Evolutionary conservation across 306 rosid species (phyloP).

Genomic region (barrel medic (Medicago truncatula)): DNA sequence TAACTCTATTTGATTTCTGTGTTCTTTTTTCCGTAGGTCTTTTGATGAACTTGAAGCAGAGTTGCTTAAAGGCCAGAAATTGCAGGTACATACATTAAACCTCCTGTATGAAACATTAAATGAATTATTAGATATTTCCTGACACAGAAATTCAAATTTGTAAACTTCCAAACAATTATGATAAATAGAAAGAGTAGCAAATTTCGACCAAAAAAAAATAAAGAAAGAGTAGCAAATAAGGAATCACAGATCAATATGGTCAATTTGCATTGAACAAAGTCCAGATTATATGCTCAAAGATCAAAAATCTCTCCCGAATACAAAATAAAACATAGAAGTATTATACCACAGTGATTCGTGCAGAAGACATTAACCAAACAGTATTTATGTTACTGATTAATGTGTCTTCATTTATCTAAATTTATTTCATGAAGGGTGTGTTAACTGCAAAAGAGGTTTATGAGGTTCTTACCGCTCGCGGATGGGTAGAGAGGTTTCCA

Average conservation of each 20-base stretch:
- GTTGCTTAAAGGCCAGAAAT: conserved; percentile 87
- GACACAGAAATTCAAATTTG: background rate
- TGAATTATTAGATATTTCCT: background rate
- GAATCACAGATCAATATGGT: background rate
- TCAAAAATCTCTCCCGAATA: too few relatives aligned
- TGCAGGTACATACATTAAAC: conserved; percentile 65
- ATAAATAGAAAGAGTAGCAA: background rate
- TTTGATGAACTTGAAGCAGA: conserved; percentile 90
- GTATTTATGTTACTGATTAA: background rate
- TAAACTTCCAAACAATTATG: background rate
- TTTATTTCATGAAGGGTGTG: conserved; percentile 70
- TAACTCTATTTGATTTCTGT: conserved; percentile 13
- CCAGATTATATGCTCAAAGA: too few relatives aligned
- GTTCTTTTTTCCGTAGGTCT: conserved; percentile 55
- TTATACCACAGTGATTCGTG: too few relatives aligned
- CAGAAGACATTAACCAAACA: too few relatives aligned
- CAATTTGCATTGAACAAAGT: background rate
- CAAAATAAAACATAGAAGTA: too few relatives aligned
- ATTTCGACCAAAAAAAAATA: too few relatives aligned
- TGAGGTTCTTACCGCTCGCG: conserved; percentile 80
- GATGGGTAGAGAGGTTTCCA: conserved; percentile 85
- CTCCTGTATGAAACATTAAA: background rate
- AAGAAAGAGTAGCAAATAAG: background rate
- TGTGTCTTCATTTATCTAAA: conserved; percentile 4
- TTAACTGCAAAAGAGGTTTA: conserved; percentile 86